Conservation (phyloP, 116 monocot genomes). For the Phalaenopsis hybrid region DNA sequence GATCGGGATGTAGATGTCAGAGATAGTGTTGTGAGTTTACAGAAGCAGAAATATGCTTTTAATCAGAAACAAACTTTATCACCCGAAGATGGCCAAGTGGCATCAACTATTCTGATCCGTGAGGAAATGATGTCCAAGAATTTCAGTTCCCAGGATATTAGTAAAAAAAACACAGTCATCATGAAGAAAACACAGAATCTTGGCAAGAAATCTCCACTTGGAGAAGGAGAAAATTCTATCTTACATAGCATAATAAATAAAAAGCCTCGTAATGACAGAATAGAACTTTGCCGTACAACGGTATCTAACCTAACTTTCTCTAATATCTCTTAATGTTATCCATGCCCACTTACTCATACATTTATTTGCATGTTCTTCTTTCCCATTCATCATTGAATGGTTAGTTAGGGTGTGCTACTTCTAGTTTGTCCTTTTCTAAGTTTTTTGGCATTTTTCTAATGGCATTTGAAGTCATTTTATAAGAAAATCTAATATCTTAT, state of each 20-base stretch:
- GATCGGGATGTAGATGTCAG: slow-evolving; percentile 3
- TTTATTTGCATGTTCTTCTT: neutral
- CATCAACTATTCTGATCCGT: neutral
- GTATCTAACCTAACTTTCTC: slow-evolving; percentile 14
- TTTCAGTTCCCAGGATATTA: slow-evolving; percentile 10
- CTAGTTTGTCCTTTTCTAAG: neutral
- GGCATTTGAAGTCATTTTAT: neutral
- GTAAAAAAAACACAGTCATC: neutral
- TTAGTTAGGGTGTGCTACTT: neutral
- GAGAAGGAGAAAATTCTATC: slow-evolving; percentile 3
- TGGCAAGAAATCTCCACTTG: slow-evolving; percentile 8
- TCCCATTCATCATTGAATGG: neutral
- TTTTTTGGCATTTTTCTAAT: neutral
- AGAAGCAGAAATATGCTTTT: slow-evolving; percentile 6
- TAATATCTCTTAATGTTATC: neutral
- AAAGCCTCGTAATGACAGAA: slow-evolving; percentile 11
- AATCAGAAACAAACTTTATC: slow-evolving; percentile 15
- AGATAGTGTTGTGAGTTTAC: neutral
- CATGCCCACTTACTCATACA: neutral
- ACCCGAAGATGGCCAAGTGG: neutral
- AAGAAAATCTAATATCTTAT: neutral
- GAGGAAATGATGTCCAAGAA: slow-evolving; percentile 3
- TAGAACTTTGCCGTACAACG: slow-evolving; percentile 9
- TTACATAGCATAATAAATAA: slow-evolving; percentile 22
- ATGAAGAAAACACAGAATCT: slow-evolving; percentile 5